Evolutionary conservation across 441 rosid genomes (phyloP), one percentile per base, ranked within the genome.

Genomic region (Erysimum pusillum): DNA sequence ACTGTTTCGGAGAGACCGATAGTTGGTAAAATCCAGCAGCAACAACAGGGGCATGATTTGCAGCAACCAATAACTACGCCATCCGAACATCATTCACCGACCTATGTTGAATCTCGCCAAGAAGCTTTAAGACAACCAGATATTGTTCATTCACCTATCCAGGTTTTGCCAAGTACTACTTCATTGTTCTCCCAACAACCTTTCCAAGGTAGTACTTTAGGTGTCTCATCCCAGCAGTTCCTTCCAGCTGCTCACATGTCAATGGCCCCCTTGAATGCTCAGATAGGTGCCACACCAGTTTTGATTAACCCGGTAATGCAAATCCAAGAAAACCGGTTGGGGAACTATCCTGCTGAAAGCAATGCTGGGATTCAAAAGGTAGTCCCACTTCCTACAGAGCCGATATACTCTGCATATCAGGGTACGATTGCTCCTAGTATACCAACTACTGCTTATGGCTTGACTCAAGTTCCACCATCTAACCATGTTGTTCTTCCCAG

Each of bases 101-200:
- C 41, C 14, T 34, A 32, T 58, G 4, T 58, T 58, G 63, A 35
- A 9, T 9, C 63, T 58, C 9, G 20, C 42, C 25, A 15, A 15
- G 63, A 35, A 15, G 44, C 0, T 9, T 58, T 58, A 5, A 34
- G 44, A 58, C 63, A 58, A 58, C 28, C 63, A 58, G 44, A 18
- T 35, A 2, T 0, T 58, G 44, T 58, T 15, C 63, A 35, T 58
- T 58, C 63, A 58, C 63, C 63, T 18, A 51, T 9, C 56, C 56
- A 51, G 31, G 13, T 51, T 51, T 20, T 51, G 56, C 31, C 56
- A 20, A 51, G 31, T 18, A 51, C 31, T 51, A 51, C 56, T 5
- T 51, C 56, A 9, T 51, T 51, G 56, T 20, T 51, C 56, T 51
- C 56, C 56, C 56, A 51, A 20, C 56, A 51, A 51, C 31, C 56